A percentile compares a stretch with the other conserved stretches of the same genome.
Evolutionary conservation across 352 stramenopile genomes (phyloP).

Genomic region (Blastocystis sp.): DNA sequence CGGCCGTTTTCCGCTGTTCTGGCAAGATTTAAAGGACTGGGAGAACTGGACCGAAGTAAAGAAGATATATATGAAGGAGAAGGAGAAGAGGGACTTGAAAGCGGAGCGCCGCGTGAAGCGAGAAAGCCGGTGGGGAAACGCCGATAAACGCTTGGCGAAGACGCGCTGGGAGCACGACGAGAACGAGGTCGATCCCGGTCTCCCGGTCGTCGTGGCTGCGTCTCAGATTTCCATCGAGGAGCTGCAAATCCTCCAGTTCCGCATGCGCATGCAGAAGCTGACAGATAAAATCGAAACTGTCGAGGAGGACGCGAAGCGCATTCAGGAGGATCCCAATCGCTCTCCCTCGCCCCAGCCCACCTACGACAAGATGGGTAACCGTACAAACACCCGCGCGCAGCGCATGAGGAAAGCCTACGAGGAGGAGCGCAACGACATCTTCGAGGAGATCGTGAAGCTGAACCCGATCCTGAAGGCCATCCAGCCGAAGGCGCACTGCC

Average conservation of each 20-base stretch:
- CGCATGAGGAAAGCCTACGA: slow-evolving; percentile 86
- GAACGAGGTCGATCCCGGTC: slow-evolving; percentile 39
- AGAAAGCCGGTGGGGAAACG: slow-evolving; percentile 59
- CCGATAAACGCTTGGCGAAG: slow-evolving; percentile 10
- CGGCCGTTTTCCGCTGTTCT: slow-evolving; percentile 81
- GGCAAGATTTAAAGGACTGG: slow-evolving; percentile 83
- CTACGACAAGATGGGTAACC: slow-evolving; percentile 89
- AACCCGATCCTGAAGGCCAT: slow-evolving; percentile 77
- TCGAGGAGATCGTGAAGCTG: slow-evolving; percentile 91
- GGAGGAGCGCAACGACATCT: slow-evolving; percentile 83
- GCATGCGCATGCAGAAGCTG: slow-evolving; percentile 62
- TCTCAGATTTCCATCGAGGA: slow-evolving; percentile 63
- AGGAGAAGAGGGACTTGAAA: slow-evolving; percentile 72
- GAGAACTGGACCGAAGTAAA: slow-evolving; percentile 80
- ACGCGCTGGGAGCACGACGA: slow-evolving; percentile 67
- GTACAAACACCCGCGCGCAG: slow-evolving; percentile 91
- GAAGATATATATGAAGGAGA: slow-evolving; percentile 80
- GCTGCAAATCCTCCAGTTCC: slow-evolving; percentile 65
- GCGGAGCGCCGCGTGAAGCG: slow-evolving; percentile 22
- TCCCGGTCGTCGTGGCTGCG: slow-evolving; percentile 26
- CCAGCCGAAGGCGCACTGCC: slow-evolving; percentile 80
- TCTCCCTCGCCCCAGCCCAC: slow-evolving; percentile 86
- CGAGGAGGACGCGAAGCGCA: slow-evolving; percentile 68
- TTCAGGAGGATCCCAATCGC: slow-evolving; percentile 77
- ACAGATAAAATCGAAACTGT: slow-evolving; percentile 69